Percentiles rank a stretch among this genome's conserved stretches.
phyloP scores from a whole-genome alignment of 2,329 filamentous ascomycete genomes.

The Alternaria viburni region DNA sequence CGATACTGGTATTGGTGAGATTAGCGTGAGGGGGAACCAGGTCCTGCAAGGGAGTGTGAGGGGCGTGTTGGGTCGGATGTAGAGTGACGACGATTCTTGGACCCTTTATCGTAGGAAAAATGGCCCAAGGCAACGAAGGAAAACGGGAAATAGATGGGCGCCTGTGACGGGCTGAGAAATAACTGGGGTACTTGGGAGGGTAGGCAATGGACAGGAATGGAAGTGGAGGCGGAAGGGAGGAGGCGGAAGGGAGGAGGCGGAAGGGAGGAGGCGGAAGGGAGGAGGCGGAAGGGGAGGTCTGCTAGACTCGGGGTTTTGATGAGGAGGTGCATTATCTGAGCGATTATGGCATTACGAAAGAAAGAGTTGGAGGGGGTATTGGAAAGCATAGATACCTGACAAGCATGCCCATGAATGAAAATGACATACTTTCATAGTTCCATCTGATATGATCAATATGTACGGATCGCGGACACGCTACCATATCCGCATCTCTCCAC shows the following conservation, averaged over 20 bases:
- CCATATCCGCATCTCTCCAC: too few relatives aligned
- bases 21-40: constrained; percentile 60
- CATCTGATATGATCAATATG: background rate
- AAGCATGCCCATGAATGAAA: background rate
- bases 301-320: background rate
- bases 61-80: constrained; percentile 46
- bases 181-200: background rate
- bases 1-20: constrained; percentile 61
- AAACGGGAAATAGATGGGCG: too few relatives aligned
- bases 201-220: background rate
- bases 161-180: background rate
- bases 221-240: background rate
- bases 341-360: background rate
- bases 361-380: background rate
- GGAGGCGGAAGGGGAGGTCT: background rate
- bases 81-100: background rate
- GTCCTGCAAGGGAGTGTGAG: constrained; percentile 63
- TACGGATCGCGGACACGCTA: too few relatives aligned
- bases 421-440: background rate
- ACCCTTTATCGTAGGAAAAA: too few relatives aligned
- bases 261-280: background rate
- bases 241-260: background rate
- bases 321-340: background rate
- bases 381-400: background rate
- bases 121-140: too few relatives aligned